These are phyloP conservation scores for Allomyces arbusculus DNA, from an alignment of 192 early-diverging fungal genomes.

Conservation along the genomic window DNA sequence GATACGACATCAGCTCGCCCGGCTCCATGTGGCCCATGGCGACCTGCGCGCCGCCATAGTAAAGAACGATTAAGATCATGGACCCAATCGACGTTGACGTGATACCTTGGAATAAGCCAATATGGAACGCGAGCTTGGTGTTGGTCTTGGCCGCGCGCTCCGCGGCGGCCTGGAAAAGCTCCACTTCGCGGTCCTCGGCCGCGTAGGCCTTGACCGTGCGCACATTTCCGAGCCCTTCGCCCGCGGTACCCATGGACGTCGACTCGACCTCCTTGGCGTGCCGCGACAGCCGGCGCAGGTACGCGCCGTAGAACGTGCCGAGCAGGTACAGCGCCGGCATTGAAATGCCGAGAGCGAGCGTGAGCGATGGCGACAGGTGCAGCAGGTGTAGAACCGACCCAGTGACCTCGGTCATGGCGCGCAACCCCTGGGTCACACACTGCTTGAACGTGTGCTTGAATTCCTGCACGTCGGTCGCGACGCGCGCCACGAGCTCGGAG, in stretches of 20 bases:
- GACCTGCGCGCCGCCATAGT: slow-evolving; percentile 43
- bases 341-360: slow-evolving; percentile 24
- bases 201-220: slow-evolving; percentile 39
- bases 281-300: slow-evolving; percentile 19
- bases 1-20: slow-evolving; percentile 46
- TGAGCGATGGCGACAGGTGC: slow-evolving; percentile 26
- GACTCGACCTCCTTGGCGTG: slow-evolving; percentile 1
- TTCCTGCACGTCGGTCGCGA: slow-evolving; percentile 32
- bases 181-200: slow-evolving; percentile 29
- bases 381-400: slow-evolving; percentile 32
- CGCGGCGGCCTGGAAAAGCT: slow-evolving; percentile 7
- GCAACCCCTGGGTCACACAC: slow-evolving; percentile 36
- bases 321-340: slow-evolving; percentile 27
- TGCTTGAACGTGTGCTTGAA: slow-evolving; percentile 41
- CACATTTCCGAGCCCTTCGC: slow-evolving; percentile 14
- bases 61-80: slow-evolving; percentile 39
- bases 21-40: slow-evolving; percentile 28
- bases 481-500: slow-evolving; percentile 26
- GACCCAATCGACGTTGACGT: slow-evolving; percentile 33
- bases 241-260: background rate
- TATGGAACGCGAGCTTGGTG: background rate
- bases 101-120: slow-evolving; percentile 7
- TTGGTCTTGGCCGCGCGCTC: background rate
- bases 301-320: slow-evolving; percentile 28
- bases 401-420: slow-evolving; percentile 23